phyloP scores from a whole-genome alignment of 257 asterid genomes.

The Anisodus acutangulus region DNA sequence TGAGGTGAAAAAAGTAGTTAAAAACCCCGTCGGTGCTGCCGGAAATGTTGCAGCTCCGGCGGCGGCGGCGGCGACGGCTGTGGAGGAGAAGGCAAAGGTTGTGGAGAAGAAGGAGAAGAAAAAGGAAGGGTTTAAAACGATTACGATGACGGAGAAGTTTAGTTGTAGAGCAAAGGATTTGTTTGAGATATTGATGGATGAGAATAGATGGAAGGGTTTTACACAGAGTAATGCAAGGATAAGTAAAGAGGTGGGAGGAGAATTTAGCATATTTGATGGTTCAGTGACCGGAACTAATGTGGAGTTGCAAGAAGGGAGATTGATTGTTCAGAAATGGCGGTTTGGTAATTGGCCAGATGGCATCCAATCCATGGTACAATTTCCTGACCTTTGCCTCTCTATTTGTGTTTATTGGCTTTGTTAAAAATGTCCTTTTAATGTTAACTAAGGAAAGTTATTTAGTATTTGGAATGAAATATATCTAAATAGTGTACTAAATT shows the following conservation, averaged over 20 bases:
- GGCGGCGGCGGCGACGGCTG: accelerated
- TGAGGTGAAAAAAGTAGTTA: constrained; percentile 63
- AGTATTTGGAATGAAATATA: neutral
- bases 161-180: constrained; percentile 75
- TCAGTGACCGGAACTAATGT: constrained; percentile 76
- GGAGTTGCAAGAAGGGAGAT: constrained; percentile 80
- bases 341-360: constrained; percentile 97
- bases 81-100: constrained; percentile 17
- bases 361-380: constrained; percentile 65
- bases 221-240: constrained; percentile 93
- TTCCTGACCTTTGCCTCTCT: neutral
- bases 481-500: neutral
- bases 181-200: constrained; percentile 94
- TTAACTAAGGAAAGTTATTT: neutral
- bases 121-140: constrained; percentile 90
- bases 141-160: constrained; percentile 84
- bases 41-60: neutral
- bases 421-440: neutral
- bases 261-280: constrained; percentile 84
- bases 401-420: neutral
- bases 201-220: constrained; percentile 96
- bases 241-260: constrained; percentile 83
- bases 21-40: constrained; percentile 28
- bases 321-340: constrained; percentile 92
- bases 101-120: constrained; percentile 53